Evolutionary conservation across 352 stramenopile species (phyloP), one percentile per base, ranked within the genome.

Genomic region (Stramenopiles sp.): DNA sequence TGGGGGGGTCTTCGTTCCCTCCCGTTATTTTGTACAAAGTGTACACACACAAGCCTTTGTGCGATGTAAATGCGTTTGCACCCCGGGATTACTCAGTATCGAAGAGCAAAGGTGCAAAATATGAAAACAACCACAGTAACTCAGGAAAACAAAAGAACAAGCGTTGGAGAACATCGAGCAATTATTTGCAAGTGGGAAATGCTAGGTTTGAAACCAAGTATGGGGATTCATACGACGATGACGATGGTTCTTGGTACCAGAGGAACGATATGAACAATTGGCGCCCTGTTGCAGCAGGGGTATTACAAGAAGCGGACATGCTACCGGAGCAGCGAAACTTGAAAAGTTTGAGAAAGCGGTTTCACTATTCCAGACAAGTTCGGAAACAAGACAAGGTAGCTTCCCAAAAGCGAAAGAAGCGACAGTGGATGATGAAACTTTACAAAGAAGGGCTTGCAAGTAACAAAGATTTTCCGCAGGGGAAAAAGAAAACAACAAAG

Each of bases 1-100:
- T 95, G 36, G 89, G 89, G 0, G 89, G 89, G 0, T 75, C 86
- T 53, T 82, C 80, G 1, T 95, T 95, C 79, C 89, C 89, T 2
- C 89, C 89, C n/a, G 89, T 85, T 18, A 92, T 95, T 69, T 95
- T 94, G 84, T 95, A 95, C 84, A 94, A 95, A 80, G 89, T 95
- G 76, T 94, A 91, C 79, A 92, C 87, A 18, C 84, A 87, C 31
- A 82, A 82, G 36, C 84, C 89, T 0, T 82, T 94, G 74, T 92
- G 88, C 68, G 88, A 95, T 75, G 81, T 95, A 2, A 89, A 89
- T 63, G 84, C 88, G 1, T 95, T 94, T 76, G 92, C 88, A 4
- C 88, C 89, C 4, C 89, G 92, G 77, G 81, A 94, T 79, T 95
- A 95, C 82, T 86, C 84, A 34, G 77, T 85, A 4, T 69, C 76